Evolutionary conservation across 2,329 filamentous ascomycete genomes (phyloP), one percentile per base, ranked within the genome.

Genomic region (Aureobasidium sp.): DNA sequence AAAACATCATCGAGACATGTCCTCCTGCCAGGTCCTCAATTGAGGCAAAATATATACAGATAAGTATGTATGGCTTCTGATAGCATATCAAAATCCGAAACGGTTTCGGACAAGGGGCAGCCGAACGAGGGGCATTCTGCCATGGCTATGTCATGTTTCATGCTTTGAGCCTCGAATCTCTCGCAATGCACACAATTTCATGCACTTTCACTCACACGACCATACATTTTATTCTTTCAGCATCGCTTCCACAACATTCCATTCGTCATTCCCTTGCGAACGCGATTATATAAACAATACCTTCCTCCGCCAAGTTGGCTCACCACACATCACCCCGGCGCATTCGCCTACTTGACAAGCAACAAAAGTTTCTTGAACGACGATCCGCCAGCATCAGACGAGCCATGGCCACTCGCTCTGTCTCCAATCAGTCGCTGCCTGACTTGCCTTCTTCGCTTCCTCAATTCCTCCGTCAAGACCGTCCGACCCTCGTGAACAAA

Each of bases 401-500:
- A 26, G 61, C 52, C 61, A 62, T 62, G 52, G 52, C 61, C 15
- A 34, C 27, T 13, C 39, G 41, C 8, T 42, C 61, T 6, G 9
- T 23, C 13, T 55, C 51, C 13, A 34, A 8, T 10, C 59, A 46
- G 20, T 39, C 27, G 15, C 34, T 26, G 7, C 10, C 48, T 6
- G 48, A 47, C 4, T 7, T 32, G 17, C 23, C 42, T 26, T 34
- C 39, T 17, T 83, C 63, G 82, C 83, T 26, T 74, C 77, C 15
- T 48, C 55, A 39, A 2, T 87, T 87, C 70, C 73, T 87, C 62
- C 74, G 73, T 39, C 71, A 81, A 61, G 77, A 73, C 29, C 76
- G 75, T 64, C 67, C 74, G 9, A 29, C 86, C 62, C 78, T 87
- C 55, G 77, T 80, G 63, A 72, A 77, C 62, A 86, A 84, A 69